Evolutionary conservation across 495 filamentous ascomycete species (phyloP).

Genomic region (Massariosphaeria phaeospora): DNA sequence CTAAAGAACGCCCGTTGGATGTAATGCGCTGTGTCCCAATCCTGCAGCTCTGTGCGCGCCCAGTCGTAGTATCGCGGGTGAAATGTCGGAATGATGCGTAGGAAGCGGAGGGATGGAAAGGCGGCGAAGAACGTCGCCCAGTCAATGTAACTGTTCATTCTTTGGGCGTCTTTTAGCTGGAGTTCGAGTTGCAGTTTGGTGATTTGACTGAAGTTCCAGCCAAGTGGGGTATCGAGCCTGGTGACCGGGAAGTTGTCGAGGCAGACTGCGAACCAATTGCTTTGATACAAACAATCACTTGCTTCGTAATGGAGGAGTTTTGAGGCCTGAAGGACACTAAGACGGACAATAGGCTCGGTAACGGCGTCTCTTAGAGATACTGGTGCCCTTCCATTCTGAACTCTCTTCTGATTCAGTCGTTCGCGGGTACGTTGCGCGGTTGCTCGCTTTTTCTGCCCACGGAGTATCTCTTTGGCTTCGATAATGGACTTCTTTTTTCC

Average conservation of each 20-base stretch:
- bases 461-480: constrained; percentile 10
- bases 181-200: constrained; percentile 29
- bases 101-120: constrained; percentile 4
- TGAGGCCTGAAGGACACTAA: constrained; percentile 16
- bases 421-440: constrained; percentile 16
- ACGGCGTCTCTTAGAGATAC: constrained; percentile 10
- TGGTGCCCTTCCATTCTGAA: constrained; percentile 8
- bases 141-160: constrained; percentile 24
- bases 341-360: constrained; percentile 16
- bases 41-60: constrained; percentile 10
- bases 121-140: constrained; percentile 17
- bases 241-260: constrained; percentile 6
- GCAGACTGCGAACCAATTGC: constrained; percentile 27
- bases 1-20: constrained; percentile 24
- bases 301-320: constrained; percentile 22
- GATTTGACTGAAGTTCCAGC: constrained; percentile 22
- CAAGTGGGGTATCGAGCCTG: constrained; percentile 2
- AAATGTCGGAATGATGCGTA: constrained; percentile 27
- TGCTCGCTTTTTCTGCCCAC: constrained; percentile 14
- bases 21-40: constrained; percentile 15
- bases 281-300: constrained; percentile 14
- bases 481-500: constrained; percentile 14
- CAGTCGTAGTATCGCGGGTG: constrained; percentile 25
- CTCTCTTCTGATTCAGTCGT: constrained; percentile 20
- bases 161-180: constrained; percentile 23